phyloP scores from a whole-genome alignment of 176 grass and related monocot genomes.

The Oryza australiensis region DNA sequence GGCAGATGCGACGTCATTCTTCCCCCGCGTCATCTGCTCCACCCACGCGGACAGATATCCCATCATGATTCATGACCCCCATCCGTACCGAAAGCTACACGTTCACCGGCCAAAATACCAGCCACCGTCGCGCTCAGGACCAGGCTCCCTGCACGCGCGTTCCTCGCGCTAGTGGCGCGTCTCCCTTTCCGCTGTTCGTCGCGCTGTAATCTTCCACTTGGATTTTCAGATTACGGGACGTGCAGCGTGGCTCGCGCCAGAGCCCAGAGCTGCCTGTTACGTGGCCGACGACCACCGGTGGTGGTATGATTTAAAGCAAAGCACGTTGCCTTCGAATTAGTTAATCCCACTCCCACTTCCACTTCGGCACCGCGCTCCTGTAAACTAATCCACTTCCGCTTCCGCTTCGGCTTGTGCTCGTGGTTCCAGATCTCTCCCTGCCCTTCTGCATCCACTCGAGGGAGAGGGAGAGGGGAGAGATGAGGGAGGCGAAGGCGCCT shows the following conservation, averaged over 20 bases:
- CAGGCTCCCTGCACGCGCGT: neutral
- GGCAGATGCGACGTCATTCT: neutral
- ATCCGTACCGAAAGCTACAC: conserved; percentile 21
- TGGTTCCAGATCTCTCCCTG: conserved; percentile 36
- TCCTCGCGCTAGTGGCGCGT: neutral
- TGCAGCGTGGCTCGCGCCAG: neutral
- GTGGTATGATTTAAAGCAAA: neutral
- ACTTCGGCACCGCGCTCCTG: neutral
- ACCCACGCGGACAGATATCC: neutral
- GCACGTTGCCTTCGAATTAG: conserved; percentile 14
- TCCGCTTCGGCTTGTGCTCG: neutral
- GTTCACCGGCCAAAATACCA: neutral
- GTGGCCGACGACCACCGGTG: conserved; percentile 1
- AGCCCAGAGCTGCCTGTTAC: neutral
- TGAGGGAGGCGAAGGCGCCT: conserved; percentile 47
- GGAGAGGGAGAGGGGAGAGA: neutral
- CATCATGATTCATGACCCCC: neutral
- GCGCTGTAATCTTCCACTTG: neutral
- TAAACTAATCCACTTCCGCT: conserved; percentile 13
- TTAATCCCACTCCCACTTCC: neutral
- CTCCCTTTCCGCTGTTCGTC: neutral
- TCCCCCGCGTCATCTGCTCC: neutral
- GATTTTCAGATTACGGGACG: neutral
- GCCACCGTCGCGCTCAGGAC: neutral
- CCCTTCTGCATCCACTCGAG: neutral